Percentiles rank a stretch among this genome's conserved stretches.
These are phyloP conservation scores for Penicillium capsulatum DNA, from an alignment of 2,329 filamentous ascomycete species.

Conservation along the genomic window DNA sequence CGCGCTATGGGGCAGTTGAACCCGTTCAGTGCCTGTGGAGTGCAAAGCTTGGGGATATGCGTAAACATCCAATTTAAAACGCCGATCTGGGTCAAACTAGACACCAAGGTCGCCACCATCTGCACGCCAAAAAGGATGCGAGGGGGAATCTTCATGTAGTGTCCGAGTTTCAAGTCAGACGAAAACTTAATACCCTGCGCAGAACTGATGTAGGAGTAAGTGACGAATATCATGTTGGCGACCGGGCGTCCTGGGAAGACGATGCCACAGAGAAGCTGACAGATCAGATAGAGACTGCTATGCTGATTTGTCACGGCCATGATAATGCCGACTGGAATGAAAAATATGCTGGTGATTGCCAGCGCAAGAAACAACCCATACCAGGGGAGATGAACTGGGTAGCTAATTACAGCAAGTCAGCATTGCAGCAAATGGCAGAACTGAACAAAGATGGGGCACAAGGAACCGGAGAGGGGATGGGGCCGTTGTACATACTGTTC, in stretches of 20 bases:
- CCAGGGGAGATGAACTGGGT: slow-evolving; percentile 79
- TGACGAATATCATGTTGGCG: slow-evolving; percentile 91
- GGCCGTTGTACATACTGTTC: slow-evolving; percentile 62
- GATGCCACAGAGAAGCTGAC: slow-evolving; percentile 76
- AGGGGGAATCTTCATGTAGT: slow-evolving; percentile 60
- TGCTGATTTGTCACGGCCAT: slow-evolving; percentile 92
- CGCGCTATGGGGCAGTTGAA: slow-evolving; percentile 84
- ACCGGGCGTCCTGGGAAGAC: slow-evolving; percentile 81
- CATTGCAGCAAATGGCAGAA: not conserved
- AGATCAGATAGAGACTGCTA: slow-evolving; percentile 79
- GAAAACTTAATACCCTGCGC: slow-evolving; percentile 87
- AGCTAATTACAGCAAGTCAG: slow-evolving; percentile 48
- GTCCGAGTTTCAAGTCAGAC: slow-evolving; percentile 73
- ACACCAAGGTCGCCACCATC: slow-evolving; percentile 60
- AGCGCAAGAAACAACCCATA: slow-evolving; percentile 78
- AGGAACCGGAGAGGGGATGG: too few relatives aligned
- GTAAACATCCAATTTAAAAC: slow-evolving; percentile 88
- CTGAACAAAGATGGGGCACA: too few relatives aligned
- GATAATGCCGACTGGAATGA: slow-evolving; percentile 86
- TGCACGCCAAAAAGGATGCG: slow-evolving; percentile 57
- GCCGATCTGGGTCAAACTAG: slow-evolving; percentile 73
- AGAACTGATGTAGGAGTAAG: slow-evolving; percentile 84
- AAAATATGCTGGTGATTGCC: slow-evolving; percentile 71
- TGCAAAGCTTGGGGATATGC: slow-evolving; percentile 73
- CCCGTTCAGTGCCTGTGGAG: slow-evolving; percentile 72